phyloP scores from a whole-genome alignment of 2,329 filamentous ascomycete species.

The Monilinia laxa region DNA sequence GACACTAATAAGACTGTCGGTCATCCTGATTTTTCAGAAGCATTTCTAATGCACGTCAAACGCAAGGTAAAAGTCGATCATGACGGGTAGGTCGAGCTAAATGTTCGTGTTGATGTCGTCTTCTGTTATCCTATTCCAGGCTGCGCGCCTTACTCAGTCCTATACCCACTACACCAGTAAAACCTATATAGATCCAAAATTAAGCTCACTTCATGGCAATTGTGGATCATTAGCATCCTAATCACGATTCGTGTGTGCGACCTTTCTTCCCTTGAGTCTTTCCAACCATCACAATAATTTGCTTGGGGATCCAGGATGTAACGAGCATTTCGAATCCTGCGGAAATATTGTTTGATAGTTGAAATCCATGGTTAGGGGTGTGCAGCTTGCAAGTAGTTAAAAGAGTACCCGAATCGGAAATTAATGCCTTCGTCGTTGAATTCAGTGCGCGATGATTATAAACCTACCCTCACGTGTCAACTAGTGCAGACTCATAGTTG shows the following conservation, averaged over 20 bases:
- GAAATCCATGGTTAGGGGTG: neutral
- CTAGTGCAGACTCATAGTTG: neutral
- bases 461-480: too few relatives aligned
- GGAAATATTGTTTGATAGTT: neutral
- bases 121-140: neutral
- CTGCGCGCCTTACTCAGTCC: neutral
- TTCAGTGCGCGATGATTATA: neutral
- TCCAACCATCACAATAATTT: neutral
- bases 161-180: neutral
- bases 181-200: neutral
- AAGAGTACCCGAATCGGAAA: neutral
- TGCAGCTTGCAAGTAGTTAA: neutral
- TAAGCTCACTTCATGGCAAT: neutral
- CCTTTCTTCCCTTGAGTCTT: neutral
- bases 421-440: neutral
- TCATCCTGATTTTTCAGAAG: neutral
- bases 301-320: neutral
- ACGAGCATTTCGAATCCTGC: neutral
- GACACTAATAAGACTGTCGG: too few relatives aligned
- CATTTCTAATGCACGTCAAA: neutral
- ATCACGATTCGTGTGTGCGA: neutral
- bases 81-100: neutral
- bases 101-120: neutral
- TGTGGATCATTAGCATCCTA: neutral
- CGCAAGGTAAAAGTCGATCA: neutral